Percentiles rank a stretch among this genome's conserved stretches.
Conservation (phyloP, 2,329 filamentous ascomycete species). For the Verticillium alfalfae region DNA sequence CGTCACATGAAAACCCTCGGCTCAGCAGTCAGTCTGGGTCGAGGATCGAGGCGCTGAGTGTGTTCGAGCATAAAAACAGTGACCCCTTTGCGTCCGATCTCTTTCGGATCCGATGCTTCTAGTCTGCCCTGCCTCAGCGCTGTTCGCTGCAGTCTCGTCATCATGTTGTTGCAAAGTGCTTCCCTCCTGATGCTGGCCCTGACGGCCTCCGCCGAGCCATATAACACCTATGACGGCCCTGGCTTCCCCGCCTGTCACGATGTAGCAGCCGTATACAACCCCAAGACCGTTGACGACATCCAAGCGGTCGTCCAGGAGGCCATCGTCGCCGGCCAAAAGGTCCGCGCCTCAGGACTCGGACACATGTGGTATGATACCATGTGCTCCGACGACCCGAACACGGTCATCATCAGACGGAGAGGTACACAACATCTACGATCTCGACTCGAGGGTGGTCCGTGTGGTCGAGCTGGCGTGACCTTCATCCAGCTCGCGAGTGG, state of each 20-base stretch:
- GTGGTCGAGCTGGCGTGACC: constrained; percentile 43
- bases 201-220: constrained; percentile 21
- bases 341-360: constrained; percentile 42
- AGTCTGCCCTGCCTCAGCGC: background rate
- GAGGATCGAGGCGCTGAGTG: background rate
- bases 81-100: background rate
- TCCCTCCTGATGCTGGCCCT: constrained; percentile 13
- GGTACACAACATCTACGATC: constrained; percentile 37
- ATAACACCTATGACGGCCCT: constrained; percentile 44
- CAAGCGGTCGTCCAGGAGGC: constrained; percentile 33
- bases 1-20: background rate
- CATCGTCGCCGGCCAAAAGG: constrained; percentile 27
- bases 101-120: background rate
- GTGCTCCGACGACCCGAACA: constrained; percentile 40
- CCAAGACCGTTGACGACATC: constrained; percentile 38
- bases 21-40: background rate
- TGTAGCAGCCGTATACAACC: constrained; percentile 36
- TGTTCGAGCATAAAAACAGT: background rate
- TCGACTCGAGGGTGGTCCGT: constrained; percentile 35
- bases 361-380: constrained; percentile 51
- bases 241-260: constrained; percentile 41
- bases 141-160: background rate
- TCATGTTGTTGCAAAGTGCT: background rate
- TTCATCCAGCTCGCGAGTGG: constrained; percentile 46
- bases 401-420: constrained; percentile 41